Conservation (phyloP, 441 rosid genomes). For the Brassica balearica region DNA sequence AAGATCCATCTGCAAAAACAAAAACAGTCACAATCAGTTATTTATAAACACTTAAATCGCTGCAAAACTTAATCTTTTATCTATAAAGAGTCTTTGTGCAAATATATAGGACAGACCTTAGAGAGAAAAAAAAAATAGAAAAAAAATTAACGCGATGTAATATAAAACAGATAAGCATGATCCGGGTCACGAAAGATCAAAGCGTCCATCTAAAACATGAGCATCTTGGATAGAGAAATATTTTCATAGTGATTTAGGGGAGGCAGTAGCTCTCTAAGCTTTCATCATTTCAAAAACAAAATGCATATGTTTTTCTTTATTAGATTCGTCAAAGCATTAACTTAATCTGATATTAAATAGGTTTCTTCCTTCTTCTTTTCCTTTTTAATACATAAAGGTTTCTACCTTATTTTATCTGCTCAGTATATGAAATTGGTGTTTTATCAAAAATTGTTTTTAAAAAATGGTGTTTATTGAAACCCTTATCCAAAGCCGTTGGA, state of each 20-base stretch:
- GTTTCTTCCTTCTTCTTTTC: neutral
- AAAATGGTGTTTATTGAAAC: neutral
- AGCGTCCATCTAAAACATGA: neutral
- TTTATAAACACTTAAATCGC: no score
- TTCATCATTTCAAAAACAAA: neutral
- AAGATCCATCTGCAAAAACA: no score
- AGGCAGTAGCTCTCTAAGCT: constrained; percentile 1
- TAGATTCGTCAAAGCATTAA: neutral
- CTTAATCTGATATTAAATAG: neutral
- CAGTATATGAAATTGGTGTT: neutral
- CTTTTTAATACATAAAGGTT: neutral
- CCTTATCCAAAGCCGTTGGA: neutral
- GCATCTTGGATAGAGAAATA: neutral
- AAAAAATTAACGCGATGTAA: neutral
- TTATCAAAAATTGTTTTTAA: no score
- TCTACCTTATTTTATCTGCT: neutral
- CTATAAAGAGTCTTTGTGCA: no score
- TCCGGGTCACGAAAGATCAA: no score
- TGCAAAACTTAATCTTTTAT: no score
- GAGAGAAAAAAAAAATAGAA: neutral
- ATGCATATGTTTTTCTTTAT: neutral
- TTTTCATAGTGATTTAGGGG: neutral
- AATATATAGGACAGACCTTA: neutral
- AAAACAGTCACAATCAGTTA: no score
- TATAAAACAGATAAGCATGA: neutral